Conservation (phyloP, 2,329 filamentous ascomycete species). For the Alternaria ventricosa region DNA sequence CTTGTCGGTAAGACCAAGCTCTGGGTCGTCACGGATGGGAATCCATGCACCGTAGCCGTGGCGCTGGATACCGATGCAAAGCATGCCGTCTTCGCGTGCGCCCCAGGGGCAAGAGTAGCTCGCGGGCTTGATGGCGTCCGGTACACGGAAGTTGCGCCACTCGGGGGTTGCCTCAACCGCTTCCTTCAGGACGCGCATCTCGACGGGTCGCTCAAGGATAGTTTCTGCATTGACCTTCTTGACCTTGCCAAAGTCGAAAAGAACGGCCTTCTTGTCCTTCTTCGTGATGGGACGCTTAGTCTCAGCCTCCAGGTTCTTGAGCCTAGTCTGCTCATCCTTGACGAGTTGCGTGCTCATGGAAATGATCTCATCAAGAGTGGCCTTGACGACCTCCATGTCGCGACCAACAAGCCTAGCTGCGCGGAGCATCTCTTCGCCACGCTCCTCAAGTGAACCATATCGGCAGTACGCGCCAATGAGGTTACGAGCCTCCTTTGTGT, state of each 20-base stretch:
- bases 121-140: constrained; percentile 89
- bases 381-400: constrained; percentile 78
- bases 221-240: constrained; percentile 97
- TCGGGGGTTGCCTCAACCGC: constrained; percentile 71
- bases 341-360: constrained; percentile 74
- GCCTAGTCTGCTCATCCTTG: constrained; percentile 72
- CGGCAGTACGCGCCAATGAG: constrained; percentile 89
- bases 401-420: constrained; percentile 85
- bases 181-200: constrained; percentile 83
- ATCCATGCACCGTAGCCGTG: constrained; percentile 97
- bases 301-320: constrained; percentile 70
- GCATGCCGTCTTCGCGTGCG: constrained; percentile 93
- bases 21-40: constrained; percentile 88
- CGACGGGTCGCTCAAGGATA: constrained; percentile 86
- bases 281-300: constrained; percentile 85
- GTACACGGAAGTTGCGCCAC: constrained; percentile 80
- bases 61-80: constrained; percentile 88
- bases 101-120: constrained; percentile 94
- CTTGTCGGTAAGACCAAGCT: constrained; percentile 85
- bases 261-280: constrained; percentile 95
- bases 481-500: constrained; percentile 91
- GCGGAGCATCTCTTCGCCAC: constrained; percentile 82
- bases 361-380: constrained; percentile 78
- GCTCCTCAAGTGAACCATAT: constrained; percentile 88
- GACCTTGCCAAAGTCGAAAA: constrained; percentile 92